Evolutionary conservation across 2,329 filamentous ascomycete species (phyloP).

Genomic region (Stemphylium vesicarium): DNA sequence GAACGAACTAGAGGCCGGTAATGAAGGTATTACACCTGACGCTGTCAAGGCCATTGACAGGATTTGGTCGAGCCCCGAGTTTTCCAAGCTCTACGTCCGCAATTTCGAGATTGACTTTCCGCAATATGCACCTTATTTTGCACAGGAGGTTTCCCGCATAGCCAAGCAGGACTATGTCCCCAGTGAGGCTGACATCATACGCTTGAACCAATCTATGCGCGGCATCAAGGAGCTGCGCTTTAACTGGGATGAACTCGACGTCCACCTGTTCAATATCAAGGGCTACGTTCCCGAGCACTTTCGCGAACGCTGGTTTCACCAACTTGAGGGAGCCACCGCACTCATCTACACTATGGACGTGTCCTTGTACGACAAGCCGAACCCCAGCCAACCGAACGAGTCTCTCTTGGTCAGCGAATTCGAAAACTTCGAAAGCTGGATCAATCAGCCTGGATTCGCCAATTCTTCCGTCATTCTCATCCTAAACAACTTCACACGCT

Average conservation of each 20-base stretch:
- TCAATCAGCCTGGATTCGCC: slow-evolving; percentile 36
- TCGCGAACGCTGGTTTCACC: slow-evolving; percentile 46
- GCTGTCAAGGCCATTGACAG: slow-evolving; percentile 35
- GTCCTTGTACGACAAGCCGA: slow-evolving; percentile 42
- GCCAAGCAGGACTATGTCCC: slow-evolving; percentile 38
- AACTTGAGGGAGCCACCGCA: slow-evolving; percentile 42
- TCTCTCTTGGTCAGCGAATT: slow-evolving; percentile 42
- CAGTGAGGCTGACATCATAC: slow-evolving; percentile 44
- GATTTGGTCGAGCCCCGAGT: slow-evolving; percentile 40
- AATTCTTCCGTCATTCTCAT: slow-evolving; percentile 40
- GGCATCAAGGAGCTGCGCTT: slow-evolving; percentile 46
- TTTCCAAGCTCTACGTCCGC: slow-evolving; percentile 41
- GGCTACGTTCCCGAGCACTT: slow-evolving; percentile 41
- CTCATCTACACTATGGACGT: slow-evolving; percentile 45
- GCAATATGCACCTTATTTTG: slow-evolving; percentile 44
- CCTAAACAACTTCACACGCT: slow-evolving; percentile 46
- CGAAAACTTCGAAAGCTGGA: slow-evolving; percentile 40
- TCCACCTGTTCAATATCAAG: slow-evolving; percentile 46
- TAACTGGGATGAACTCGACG: slow-evolving; percentile 43
- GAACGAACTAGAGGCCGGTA: slow-evolving; percentile 42
- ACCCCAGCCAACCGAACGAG: slow-evolving; percentile 32
- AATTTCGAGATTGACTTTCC: slow-evolving; percentile 49
- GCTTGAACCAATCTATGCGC: slow-evolving; percentile 36
- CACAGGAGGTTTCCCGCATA: slow-evolving; percentile 36
- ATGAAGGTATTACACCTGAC: slow-evolving; percentile 31